Conservation (phyloP, 2,329 filamentous ascomycete genomes). For the Eutypella sp. region DNA sequence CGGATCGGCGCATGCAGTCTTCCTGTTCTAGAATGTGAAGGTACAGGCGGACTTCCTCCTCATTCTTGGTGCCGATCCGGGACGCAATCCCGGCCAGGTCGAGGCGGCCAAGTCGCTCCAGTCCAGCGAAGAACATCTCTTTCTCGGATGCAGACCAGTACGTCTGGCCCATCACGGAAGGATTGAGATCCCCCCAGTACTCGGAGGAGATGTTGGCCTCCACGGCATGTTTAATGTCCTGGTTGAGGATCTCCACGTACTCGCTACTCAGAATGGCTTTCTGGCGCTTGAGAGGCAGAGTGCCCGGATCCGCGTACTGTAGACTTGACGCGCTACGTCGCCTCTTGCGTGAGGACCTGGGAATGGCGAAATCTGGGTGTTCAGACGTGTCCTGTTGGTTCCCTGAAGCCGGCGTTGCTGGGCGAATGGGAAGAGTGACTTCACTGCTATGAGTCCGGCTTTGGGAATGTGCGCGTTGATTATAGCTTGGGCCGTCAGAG, state of each 20-base stretch:
- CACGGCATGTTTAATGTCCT: slow-evolving; percentile 51
- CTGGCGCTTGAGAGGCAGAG: slow-evolving; percentile 40
- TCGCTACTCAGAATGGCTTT: slow-evolving; percentile 37
- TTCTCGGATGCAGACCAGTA: slow-evolving; percentile 72
- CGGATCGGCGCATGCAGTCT: slow-evolving; percentile 33
- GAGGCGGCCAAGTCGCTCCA: slow-evolving; percentile 60
- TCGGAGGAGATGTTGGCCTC: slow-evolving; percentile 28
- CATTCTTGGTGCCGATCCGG: slow-evolving; percentile 65
- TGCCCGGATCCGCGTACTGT: slow-evolving; percentile 19
- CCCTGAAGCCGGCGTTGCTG: background rate
- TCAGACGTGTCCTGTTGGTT: background rate
- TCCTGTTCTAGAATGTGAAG: slow-evolving; percentile 56
- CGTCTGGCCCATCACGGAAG: slow-evolving; percentile 63
- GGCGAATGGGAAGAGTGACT: background rate
- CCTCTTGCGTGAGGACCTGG: slow-evolving; percentile 1
- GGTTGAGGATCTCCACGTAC: slow-evolving; percentile 51
- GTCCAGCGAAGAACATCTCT: slow-evolving; percentile 58
- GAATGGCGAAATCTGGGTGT: too few relatives aligned
- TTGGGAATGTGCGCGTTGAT: background rate
- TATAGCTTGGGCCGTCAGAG: background rate
- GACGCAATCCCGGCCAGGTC: slow-evolving; percentile 58
- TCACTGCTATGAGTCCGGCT: background rate
- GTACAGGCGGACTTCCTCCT: slow-evolving; percentile 68
- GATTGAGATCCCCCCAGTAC: slow-evolving; percentile 22
- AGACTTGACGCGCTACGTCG: slow-evolving; percentile 9